Conservation (phyloP, 768 basidiomycete species). For the Tephrocybe sp. region DNA sequence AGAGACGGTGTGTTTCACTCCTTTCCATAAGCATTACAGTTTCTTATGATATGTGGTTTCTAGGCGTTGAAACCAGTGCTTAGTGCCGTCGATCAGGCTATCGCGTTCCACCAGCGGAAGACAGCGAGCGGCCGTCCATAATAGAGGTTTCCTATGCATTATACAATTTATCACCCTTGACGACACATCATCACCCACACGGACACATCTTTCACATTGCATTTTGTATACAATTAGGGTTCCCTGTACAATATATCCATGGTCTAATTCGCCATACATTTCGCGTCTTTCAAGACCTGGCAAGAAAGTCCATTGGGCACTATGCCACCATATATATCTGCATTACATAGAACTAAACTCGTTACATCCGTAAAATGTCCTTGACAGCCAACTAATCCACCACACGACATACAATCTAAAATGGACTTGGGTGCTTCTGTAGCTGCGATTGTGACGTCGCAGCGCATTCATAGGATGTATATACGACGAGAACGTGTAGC, state of each 20-base stretch:
- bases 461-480: slow-evolving; percentile 73
- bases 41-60: neutral
- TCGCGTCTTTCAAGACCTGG: too few relatives aligned
- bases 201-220: slow-evolving; percentile 14
- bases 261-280: neutral
- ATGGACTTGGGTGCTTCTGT: slow-evolving; percentile 52
- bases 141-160: slow-evolving; percentile 16
- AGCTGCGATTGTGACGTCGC: slow-evolving; percentile 46
- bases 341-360: too few relatives aligned
- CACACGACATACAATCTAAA: slow-evolving; percentile 14
- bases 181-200: neutral
- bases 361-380: neutral
- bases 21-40: neutral
- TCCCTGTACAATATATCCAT: neutral
- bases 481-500: slow-evolving; percentile 80
- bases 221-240: neutral
- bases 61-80: slow-evolving; percentile 79
- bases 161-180: slow-evolving; percentile 14
- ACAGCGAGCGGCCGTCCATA: slow-evolving; percentile 16
- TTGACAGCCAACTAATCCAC: neutral
- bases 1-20: slow-evolving; percentile 50
- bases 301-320: too few relatives aligned
- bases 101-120: slow-evolving; percentile 55
- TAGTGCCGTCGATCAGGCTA: slow-evolving; percentile 70
- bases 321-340: too few relatives aligned